Evolutionary conservation across 2,329 filamentous ascomycete species (phyloP).

Genomic region (Penicillium sp.): DNA sequence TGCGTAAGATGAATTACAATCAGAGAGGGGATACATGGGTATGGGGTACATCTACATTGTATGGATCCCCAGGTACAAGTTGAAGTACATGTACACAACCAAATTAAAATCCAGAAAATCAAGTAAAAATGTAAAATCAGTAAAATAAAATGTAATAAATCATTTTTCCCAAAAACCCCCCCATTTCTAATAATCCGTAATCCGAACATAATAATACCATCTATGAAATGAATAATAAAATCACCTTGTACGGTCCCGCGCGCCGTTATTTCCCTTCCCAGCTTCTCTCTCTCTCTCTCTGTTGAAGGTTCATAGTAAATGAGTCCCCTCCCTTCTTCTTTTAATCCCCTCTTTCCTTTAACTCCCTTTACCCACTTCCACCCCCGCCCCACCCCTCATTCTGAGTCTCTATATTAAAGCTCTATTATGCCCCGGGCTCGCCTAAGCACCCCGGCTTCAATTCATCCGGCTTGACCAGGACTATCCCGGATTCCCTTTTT

Average conservation of each 20-base stretch:
- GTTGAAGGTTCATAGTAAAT: neutral
- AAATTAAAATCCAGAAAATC: neutral
- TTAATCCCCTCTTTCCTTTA: neutral
- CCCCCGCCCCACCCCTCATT: slow-evolving; percentile 4
- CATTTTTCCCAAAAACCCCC: neutral
- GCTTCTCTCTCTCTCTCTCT: neutral
- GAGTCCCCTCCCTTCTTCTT: slow-evolving; percentile 1
- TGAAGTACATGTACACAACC: neutral
- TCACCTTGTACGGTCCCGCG: slow-evolving; percentile 13
- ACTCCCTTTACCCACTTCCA: neutral
- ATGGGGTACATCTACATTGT: neutral
- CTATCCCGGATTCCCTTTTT: slow-evolving; percentile 15
- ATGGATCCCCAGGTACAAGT: neutral
- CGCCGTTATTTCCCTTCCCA: slow-evolving; percentile 26
- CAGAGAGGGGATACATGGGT: neutral
- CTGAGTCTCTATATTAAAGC: slow-evolving; percentile 8
- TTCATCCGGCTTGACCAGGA: slow-evolving; percentile 22
- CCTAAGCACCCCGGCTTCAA: slow-evolving; percentile 16
- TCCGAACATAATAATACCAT: neutral
- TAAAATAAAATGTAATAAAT: neutral
- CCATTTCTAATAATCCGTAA: neutral
- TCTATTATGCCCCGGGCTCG: slow-evolving; percentile 21
- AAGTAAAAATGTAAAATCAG: neutral
- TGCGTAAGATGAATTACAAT: neutral
- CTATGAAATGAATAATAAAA: slow-evolving; percentile 8